phyloP scores from a whole-genome alignment of 768 basidiomycete genomes.

The Podaxis mareebaensis region DNA sequence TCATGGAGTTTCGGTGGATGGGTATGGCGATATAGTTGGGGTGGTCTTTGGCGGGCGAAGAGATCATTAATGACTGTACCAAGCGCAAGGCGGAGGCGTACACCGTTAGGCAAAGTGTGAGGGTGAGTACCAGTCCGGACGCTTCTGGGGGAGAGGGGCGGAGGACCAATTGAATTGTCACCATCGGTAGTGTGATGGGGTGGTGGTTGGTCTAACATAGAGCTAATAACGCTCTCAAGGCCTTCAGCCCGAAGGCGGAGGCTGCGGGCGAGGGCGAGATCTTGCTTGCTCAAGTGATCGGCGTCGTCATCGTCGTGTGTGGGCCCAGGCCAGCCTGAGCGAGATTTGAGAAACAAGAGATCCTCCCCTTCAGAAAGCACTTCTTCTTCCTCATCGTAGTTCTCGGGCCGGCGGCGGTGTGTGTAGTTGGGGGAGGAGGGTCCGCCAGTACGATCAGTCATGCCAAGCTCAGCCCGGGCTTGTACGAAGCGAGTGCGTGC shows the following conservation, averaged over 20 bases:
- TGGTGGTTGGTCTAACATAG: slow-evolving; percentile 82
- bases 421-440: slow-evolving; percentile 56
- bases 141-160: slow-evolving; percentile 51
- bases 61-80: slow-evolving; percentile 81
- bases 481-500: slow-evolving; percentile 64
- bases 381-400: slow-evolving; percentile 76
- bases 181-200: slow-evolving; percentile 57
- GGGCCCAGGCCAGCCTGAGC: slow-evolving; percentile 44
- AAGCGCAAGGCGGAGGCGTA: slow-evolving; percentile 73
- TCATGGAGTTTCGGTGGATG: slow-evolving; percentile 15
- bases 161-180: slow-evolving; percentile 48
- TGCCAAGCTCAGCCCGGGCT: slow-evolving; percentile 81
- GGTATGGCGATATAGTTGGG: slow-evolving; percentile 43
- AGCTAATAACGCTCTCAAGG: slow-evolving; percentile 77
- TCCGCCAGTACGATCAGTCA: slow-evolving; percentile 81
- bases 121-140: slow-evolving; percentile 38
- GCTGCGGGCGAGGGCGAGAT: slow-evolving; percentile 60
- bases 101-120: slow-evolving; percentile 77
- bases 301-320: slow-evolving; percentile 61
- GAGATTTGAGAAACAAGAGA: slow-evolving; percentile 47
- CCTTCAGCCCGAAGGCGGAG: slow-evolving; percentile 77
- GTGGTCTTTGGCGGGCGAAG: slow-evolving; percentile 72
- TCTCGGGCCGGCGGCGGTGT: slow-evolving; percentile 72
- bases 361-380: slow-evolving; percentile 66
- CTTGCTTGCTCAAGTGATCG: slow-evolving; percentile 53